Base-by-base conservation (phyloP, 306 rosid species). In the Begonia loranthoides region DNA sequence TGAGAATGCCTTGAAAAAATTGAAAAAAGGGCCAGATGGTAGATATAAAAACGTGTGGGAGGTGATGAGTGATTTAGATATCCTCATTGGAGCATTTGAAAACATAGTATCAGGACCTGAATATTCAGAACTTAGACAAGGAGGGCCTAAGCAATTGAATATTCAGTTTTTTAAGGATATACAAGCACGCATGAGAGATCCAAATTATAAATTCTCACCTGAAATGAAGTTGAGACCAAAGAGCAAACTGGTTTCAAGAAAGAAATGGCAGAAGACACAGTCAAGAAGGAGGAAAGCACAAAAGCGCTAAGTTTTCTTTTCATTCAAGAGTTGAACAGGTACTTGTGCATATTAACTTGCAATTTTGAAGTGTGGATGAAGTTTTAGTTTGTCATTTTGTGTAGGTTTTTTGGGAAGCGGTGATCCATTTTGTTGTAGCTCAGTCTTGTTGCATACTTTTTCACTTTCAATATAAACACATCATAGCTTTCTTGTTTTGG, bases 11-110 rank as follows among this genome's bases (percentile, higher is more conserved):
- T 64, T 83, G 41, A 76, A 76, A 69, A 87, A 83, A 70, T 55
- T 87, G 68, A 87, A 83, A 76, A 80, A 78, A 66, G 94, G 96
- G 47, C 90, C 96, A 16, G 94, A 87, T 15, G 94, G 96, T 38
- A 71, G 90, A 14, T 87, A 79, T 57, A 70, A 70, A 17, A 83
- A 87, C 66, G 76, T 58, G 58, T 83, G 94, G 94, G 90, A 87
- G 78, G 76, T 83, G 55, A 87, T 83, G 90, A 80, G 84, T 73
- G 94, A 87, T 71, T 0, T 78, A 48, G 84, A 83, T 66, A 83
- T 83, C 67, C 70, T 87, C 8, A 73, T 83, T 49, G 96, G 94
- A 50, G 90, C 96, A 52, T 87, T 83, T 54, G 96, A 83, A 62
- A 80, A 83, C 55, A 74, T 87, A 57, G 94, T 87, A 46, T 80